Base-by-base conservation (phyloP, 768 basidiomycete species). In the Lentinula edodes region DNA sequence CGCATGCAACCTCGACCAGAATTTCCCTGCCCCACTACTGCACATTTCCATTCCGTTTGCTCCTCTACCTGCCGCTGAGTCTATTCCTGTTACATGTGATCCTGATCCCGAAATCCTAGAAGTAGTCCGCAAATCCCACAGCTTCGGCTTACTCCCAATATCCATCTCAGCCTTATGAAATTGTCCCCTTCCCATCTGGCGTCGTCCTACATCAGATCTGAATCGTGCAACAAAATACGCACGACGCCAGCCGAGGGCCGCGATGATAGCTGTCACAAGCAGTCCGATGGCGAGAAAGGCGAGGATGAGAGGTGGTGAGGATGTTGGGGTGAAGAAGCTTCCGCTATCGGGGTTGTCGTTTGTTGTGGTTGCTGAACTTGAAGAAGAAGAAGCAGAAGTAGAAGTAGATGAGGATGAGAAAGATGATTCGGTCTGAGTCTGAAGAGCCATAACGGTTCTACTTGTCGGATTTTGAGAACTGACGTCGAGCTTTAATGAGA, bases 251-350 rank as follows among this genome's bases (percentile, higher is more conserved):
- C 58, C 58, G 12, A 59, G 48, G 42, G 48, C 32, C 9, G 41
- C 58, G 3, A 59, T 46, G 8, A 45, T 32, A 16, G 45, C 58
- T 36, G 46, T 39, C 20, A 34, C 32, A 6, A 59, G 34, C 8
- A 59, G 46, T 18, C 45, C 58, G n/a, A 59, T 59, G 28, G 58
- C 58, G 7, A 59, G 58, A 34, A 59, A 59, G 35, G 58, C 58
- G 10, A 59, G 16, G 16, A 59, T 56, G 8, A 56, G 38, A 1
- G 54, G 54, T 23, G 54, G 54, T 20, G 54, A 56, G 36, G 54
- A 56, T n/a, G 38, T 43, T 10, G 54, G 54, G 18, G 54, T 35
- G 41, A 56, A 56, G 35, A 36, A 32, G 51, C 51, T 52, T 32
- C 51, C 35, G 16, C 32, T 34, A n/a, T 52, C 51, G 16, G 51